Evolutionary conservation across 2,329 filamentous ascomycete genomes (phyloP).

Genomic region (Aureobasidium zeae): DNA sequence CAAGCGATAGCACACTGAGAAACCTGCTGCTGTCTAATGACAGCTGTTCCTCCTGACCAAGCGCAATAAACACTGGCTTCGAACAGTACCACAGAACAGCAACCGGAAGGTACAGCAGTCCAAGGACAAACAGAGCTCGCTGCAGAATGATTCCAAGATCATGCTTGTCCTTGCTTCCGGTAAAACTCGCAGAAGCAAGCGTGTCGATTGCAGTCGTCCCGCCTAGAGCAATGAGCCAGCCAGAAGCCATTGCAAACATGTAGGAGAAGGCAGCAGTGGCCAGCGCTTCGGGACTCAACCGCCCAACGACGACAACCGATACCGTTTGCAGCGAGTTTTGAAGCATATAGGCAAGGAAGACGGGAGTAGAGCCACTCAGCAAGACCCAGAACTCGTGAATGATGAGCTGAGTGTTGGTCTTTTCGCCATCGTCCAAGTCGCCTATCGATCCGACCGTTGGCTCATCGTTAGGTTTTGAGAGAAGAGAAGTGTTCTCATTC

Average conservation of each 20-base stretch:
- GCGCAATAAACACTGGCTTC: slow-evolving; percentile 60
- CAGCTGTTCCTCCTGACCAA: slow-evolving; percentile 72
- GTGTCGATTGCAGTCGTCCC: slow-evolving; percentile 83
- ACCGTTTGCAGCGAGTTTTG: slow-evolving; percentile 79
- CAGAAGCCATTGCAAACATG: slow-evolving; percentile 88
- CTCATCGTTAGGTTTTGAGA: slow-evolving; percentile 33
- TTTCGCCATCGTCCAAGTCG: slow-evolving; percentile 30
- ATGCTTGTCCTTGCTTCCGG: slow-evolving; percentile 67
- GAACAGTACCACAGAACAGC: slow-evolving; percentile 66
- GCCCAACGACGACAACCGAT: slow-evolving; percentile 72
- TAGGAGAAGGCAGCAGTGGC: slow-evolving; percentile 79
- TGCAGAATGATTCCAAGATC: slow-evolving; percentile 73
- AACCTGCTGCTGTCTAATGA: slow-evolving; percentile 66
- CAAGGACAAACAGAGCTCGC: slow-evolving; percentile 62
- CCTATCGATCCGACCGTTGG: slow-evolving; percentile 27
- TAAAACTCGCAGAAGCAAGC: slow-evolving; percentile 72
- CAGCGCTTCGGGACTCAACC: slow-evolving; percentile 67
- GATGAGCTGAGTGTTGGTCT: slow-evolving; percentile 32
- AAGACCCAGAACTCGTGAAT: slow-evolving; percentile 57
- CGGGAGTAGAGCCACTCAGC: slow-evolving; percentile 60
- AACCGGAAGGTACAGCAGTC: slow-evolving; percentile 63
- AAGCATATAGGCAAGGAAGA: slow-evolving; percentile 75
- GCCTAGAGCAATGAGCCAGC: slow-evolving; percentile 76
- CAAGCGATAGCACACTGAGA: slow-evolving; percentile 63
- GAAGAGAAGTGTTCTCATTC: slow-evolving; percentile 36